Conservation (phyloP, 139 green algal genomes). For the Ettlia oleoabundans region DNA sequence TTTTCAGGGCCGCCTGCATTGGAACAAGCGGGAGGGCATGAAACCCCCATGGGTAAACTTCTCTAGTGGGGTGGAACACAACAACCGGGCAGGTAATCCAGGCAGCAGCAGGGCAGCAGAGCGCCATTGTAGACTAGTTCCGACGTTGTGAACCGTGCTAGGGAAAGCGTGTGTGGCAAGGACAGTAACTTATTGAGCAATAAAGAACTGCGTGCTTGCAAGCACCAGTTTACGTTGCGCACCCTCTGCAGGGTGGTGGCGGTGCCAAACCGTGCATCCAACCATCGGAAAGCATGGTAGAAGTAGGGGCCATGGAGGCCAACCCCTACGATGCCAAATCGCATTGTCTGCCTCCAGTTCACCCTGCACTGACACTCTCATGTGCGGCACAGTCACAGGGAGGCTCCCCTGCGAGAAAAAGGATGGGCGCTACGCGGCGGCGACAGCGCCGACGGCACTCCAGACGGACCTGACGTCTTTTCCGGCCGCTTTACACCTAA, state of each 20-base stretch:
- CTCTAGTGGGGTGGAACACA: too few species aligned
- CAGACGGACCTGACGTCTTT: neutral
- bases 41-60: too few species aligned
- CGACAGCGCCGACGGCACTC: neutral
- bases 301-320: slow-evolving; percentile 68
- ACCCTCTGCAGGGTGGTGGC: slow-evolving; percentile 8
- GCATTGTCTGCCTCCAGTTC: slow-evolving; percentile 37
- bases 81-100: too few species aligned
- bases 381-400: too few species aligned
- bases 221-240: too few species aligned
- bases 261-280: slow-evolving; percentile 46
- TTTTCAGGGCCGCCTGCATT: neutral
- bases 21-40: neutral
- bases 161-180: too few species aligned
- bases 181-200: too few species aligned
- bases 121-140: neutral
- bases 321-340: slow-evolving; percentile 54
- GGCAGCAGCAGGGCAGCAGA: neutral
- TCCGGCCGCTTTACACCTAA: neutral
- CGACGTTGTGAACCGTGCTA: neutral
- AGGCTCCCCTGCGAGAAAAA: neutral
- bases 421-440: too few species aligned
- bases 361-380: slow-evolving; percentile 3
- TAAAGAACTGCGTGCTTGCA: neutral
- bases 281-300: slow-evolving; percentile 50